Conservation (phyloP, 768 basidiomycete genomes). For the Gymnopilus dilepis region DNA sequence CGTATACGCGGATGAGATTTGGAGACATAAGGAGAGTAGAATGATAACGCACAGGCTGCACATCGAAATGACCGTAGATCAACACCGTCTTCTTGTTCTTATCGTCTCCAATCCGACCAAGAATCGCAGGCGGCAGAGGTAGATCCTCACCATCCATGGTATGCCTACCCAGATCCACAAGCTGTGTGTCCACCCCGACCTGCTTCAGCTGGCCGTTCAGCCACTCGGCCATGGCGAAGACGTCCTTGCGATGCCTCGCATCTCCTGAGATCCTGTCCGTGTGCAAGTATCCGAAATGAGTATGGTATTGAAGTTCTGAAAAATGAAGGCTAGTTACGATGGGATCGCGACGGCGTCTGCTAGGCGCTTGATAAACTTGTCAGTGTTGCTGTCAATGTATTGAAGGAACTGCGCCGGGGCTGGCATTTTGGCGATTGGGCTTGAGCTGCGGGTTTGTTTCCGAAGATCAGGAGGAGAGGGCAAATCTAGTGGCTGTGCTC, state of each 20-base stretch:
- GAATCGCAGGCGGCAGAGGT: conserved; percentile 80
- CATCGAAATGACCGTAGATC: conserved; percentile 95
- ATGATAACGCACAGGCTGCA: conserved; percentile 72
- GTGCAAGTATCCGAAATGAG: conserved; percentile 1
- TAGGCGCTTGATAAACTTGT: conserved; percentile 78
- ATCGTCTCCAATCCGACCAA: conserved; percentile 84
- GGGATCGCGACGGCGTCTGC: conserved; percentile 85
- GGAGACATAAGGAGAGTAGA: background rate
- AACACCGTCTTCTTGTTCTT: conserved; percentile 92
- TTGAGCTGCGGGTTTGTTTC: too few relatives aligned
- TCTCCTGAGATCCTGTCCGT: conserved; percentile 69
- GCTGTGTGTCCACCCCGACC: conserved; percentile 80
- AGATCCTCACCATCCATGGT: conserved; percentile 67
- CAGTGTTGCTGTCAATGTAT: conserved; percentile 71
- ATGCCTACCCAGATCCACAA: conserved; percentile 80
- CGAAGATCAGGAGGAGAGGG: too few relatives aligned
- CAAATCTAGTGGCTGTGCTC: too few relatives aligned
- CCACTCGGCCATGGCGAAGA: conserved; percentile 87
- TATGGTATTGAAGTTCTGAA: background rate
- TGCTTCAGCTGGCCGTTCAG: conserved; percentile 72
- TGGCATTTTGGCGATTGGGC: conserved; percentile 52
- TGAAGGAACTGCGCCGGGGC: conserved; percentile 53
- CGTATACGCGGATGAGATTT: too few relatives aligned
- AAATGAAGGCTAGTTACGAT: conserved; percentile 48
- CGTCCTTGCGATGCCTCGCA: conserved; percentile 71